Conservation (phyloP, 768 basidiomycete genomes). For the Lentinula sp. region DNA sequence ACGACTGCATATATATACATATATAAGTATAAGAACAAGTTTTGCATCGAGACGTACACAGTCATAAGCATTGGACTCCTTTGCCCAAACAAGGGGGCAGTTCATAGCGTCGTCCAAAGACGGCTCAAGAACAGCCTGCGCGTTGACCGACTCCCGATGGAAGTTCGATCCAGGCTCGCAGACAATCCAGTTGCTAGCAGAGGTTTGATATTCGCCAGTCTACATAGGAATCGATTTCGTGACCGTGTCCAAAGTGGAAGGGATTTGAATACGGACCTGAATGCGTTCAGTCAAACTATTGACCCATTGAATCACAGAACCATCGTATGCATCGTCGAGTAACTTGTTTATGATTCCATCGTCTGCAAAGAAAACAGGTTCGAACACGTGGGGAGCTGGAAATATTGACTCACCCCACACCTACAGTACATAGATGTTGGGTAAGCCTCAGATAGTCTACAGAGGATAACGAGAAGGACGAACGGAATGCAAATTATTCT, state of each 20-base stretch:
- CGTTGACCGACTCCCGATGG: neutral
- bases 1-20: slow-evolving; percentile 15
- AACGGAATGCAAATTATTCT: slow-evolving; percentile 17
- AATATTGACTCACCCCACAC: neutral
- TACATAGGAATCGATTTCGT: neutral
- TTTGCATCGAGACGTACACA: slow-evolving; percentile 16
- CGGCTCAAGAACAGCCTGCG: neutral
- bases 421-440: neutral
- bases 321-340: neutral
- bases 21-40: neutral
- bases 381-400: neutral
- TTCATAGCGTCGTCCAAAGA: neutral
- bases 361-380: neutral
- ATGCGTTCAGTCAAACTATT: neutral
- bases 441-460: neutral
- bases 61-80: slow-evolving; percentile 37
- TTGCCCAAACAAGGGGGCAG: slow-evolving; percentile 43
- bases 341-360: neutral
- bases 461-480: neutral
- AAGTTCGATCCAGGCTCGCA: neutral
- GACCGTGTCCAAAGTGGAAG: too few relatives aligned
- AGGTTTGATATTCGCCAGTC: neutral
- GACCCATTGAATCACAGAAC: neutral
- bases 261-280: neutral
- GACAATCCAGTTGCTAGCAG: neutral